Percentiles rank a stretch among this genome's conserved stretches.
Conservation (phyloP, 768 basidiomycete genomes). For the Kwoniella sp. region DNA sequence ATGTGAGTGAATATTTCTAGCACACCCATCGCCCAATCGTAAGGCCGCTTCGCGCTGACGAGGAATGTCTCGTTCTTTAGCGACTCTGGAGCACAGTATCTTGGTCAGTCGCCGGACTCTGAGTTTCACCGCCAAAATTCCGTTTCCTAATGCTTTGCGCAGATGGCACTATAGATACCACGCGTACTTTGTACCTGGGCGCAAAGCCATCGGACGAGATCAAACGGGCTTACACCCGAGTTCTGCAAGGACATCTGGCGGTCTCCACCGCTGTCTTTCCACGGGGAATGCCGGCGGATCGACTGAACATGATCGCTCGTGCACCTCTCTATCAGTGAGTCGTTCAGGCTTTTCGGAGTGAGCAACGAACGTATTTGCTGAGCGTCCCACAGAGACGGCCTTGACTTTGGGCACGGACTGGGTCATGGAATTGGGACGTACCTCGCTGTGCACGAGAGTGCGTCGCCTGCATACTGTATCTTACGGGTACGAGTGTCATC, state of each 20-base stretch:
- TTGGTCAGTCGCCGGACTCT: constrained; percentile 23
- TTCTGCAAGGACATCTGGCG: constrained; percentile 94
- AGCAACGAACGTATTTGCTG: not conserved
- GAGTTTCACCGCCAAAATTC: not conserved
- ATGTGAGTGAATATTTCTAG: constrained; percentile 58
- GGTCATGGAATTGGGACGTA: constrained; percentile 50
- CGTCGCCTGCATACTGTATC: constrained; percentile 7
- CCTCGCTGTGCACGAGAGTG: constrained; percentile 48
- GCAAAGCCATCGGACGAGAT: constrained; percentile 72
- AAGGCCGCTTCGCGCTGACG: not conserved
- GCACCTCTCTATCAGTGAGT: constrained; percentile 67
- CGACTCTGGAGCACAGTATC: constrained; percentile 70
- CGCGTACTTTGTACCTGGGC: constrained; percentile 63
- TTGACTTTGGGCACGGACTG: constrained; percentile 50
- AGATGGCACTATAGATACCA: constrained; percentile 72
- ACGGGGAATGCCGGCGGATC: constrained; percentile 74
- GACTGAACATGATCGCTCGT: constrained; percentile 84
- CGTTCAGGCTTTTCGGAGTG: not conserved
- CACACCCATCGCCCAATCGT: not conserved
- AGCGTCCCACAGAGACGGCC: constrained; percentile 29
- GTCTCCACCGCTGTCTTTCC: constrained; percentile 89
- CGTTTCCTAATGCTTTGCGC: constrained; percentile 57
- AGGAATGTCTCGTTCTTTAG: constrained; percentile 51
- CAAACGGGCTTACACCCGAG: constrained; percentile 86
- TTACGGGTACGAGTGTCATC: no score